Base-by-base conservation (phyloP, 768 basidiomycete species). In the Suillus discolor region DNA sequence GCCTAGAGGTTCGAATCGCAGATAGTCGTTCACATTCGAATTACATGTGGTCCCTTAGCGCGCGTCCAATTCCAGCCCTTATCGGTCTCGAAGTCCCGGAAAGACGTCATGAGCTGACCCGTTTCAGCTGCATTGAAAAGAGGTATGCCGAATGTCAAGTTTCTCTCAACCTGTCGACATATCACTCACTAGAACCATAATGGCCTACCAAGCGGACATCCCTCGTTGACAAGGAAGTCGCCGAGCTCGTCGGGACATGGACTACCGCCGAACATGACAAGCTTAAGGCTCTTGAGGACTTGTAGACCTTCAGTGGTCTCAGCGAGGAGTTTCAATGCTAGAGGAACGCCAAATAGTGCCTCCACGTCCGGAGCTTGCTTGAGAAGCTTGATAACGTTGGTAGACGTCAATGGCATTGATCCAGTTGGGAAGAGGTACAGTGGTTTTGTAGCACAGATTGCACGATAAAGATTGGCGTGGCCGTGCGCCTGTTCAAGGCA, bases 31-130 rank as follows among this genome's bases (percentile, higher is more conserved):
- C 51, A 74, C 51, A 1, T 66, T 63, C 0, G 71, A n/a, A n/a
- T n/a, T 7, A 71, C 23, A 53, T 71, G 23, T 0, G 74, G 71
- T 2, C 73, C 71, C 38, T 73, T 75, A n/a, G 74, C 68, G 34
- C 82, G 80, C 51, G 83, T 71, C 81, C 83, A 87, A 68, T 84
- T 85, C 86, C 87, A 88, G 13, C 66, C 81, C 71, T 86, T 87
- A 76, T 88, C 86, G 5, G 68, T 76, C 6, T 72, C 72, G 63
- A 82, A 84, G 65, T 84, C 78, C 41, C 85, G 81, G 60, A 79
- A 77, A 15, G 84, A 85, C 60, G 80, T 84, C 73, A 84, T 77
- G 20, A 85, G 71, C 11, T 74, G 72, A 51, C 79, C 82, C 57
- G 79, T 79, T 70, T 82, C 66, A 5, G 65, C 72, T 69, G 31